phyloP scores from a whole-genome alignment of 1,139 yeast genomes.

The Sugiyamaella japonica region DNA sequence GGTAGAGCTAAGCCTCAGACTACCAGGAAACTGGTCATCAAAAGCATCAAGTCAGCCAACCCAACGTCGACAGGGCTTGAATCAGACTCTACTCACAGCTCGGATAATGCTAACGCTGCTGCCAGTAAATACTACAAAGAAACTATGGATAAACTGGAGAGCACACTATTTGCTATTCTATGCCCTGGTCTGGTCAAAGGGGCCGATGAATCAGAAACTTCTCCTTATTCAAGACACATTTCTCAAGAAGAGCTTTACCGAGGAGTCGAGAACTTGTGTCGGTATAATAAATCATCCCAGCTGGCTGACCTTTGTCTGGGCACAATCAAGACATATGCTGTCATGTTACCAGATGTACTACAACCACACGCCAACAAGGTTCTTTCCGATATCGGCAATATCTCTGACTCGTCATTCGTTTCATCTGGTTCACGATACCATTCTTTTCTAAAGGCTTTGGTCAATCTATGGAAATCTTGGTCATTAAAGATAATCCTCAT shows the following conservation, averaged over 20 bases:
- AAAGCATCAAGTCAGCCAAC: conserved; percentile 18
- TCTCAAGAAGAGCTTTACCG: conserved; percentile 41
- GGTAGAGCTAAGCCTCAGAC: conserved; percentile 19
- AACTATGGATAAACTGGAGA: conserved; percentile 26
- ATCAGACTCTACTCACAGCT: neutral
- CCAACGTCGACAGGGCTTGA: neutral
- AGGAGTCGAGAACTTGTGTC: conserved; percentile 43
- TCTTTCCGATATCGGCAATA: neutral
- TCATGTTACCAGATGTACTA: conserved; percentile 4
- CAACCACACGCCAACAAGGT: neutral
- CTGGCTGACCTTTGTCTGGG: conserved; percentile 27
- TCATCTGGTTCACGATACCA: conserved; percentile 1
- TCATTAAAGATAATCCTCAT: conserved; percentile 30
- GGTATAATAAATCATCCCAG: conserved; percentile 36
- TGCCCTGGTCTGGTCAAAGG: conserved; percentile 16
- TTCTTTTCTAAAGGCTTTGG: conserved; percentile 19
- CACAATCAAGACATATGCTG: conserved; percentile 4
- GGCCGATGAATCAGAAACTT: neutral
- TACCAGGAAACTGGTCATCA: conserved; percentile 23
- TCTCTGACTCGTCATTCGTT: neutral
- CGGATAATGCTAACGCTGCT: conserved; percentile 7
- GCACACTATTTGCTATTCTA: conserved; percentile 32
- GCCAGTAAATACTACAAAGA: conserved; percentile 28
- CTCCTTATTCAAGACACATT: conserved; percentile 17
- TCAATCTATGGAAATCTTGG: conserved; percentile 34